phyloP scores from a whole-genome alignment of 2,329 filamentous ascomycete species.

The Arthrobotrys sinensis region DNA sequence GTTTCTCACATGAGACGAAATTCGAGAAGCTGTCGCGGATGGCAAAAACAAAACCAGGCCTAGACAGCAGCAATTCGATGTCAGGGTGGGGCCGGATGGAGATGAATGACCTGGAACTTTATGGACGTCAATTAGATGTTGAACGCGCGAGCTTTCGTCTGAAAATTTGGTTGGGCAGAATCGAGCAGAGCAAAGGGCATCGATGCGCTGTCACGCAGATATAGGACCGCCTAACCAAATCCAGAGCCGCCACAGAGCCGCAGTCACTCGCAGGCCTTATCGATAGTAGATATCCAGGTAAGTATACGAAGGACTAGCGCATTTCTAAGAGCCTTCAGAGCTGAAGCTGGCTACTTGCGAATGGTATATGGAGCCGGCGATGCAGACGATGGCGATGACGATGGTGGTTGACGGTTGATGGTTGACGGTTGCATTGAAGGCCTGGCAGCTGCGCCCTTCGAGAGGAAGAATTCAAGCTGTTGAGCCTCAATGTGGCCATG shows the following conservation, averaged over 20 bases:
- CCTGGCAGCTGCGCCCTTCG: background rate
- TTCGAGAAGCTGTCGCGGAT: background rate
- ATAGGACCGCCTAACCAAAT: conserved; percentile 17
- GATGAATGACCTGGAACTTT: conserved; percentile 1
- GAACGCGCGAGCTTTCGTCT: conserved; percentile 48
- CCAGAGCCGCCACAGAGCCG: conserved; percentile 25
- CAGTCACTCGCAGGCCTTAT: conserved; percentile 17
- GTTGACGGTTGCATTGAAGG: background rate
- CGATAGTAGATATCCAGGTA: background rate
- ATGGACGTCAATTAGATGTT: conserved; percentile 34
- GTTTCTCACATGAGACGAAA: conserved; percentile 6
- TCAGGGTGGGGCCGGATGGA: conserved; percentile 27
- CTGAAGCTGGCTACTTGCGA: background rate
- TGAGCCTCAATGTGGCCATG: conserved; percentile 10
- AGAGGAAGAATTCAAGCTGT: background rate
- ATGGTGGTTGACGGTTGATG: background rate
- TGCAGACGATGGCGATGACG: background rate
- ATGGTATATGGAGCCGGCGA: background rate
- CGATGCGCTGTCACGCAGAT: conserved; percentile 55
- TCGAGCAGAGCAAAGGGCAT: conserved; percentile 34
- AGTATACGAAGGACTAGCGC: background rate
- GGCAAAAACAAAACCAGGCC: background rate
- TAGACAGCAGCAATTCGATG: conserved; percentile 19
- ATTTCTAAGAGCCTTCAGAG: background rate
- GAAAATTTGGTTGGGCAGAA: conserved; percentile 46